phyloP scores from a whole-genome alignment of 768 basidiomycete species.

The Punctularia strigosozonata region DNA sequence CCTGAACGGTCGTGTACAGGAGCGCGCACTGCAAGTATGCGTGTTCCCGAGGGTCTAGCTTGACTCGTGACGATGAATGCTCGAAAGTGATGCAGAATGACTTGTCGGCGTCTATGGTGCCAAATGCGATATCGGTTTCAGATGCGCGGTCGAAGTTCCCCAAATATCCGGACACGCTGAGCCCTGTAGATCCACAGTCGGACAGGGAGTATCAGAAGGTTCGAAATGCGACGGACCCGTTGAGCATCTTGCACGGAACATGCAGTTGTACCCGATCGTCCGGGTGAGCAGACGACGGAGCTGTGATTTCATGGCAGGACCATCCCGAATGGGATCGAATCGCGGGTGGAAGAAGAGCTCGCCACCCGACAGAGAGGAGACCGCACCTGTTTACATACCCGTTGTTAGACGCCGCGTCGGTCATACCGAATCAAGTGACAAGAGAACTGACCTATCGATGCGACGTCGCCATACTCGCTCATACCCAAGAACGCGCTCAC shows the following conservation, averaged over 20 bases:
- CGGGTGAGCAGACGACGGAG: constrained; percentile 55
- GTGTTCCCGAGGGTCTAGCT: constrained; percentile 57
- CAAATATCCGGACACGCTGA: constrained; percentile 13
- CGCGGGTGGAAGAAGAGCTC: constrained; percentile 87
- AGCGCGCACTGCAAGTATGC: constrained; percentile 81
- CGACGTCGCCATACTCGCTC: constrained; percentile 71
- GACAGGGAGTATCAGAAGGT: constrained; percentile 4
- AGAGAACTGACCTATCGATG: constrained; percentile 54
- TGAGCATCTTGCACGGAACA: constrained; percentile 74
- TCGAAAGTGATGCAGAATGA: constrained; percentile 65
- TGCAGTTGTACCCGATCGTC: constrained; percentile 69
- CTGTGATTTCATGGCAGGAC: constrained; percentile 57
- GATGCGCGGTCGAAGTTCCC: constrained; percentile 65
- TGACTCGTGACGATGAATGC: constrained; percentile 56
- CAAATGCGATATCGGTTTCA: constrained; percentile 67
- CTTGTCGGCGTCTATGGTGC: constrained; percentile 72
- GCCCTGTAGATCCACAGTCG: constrained; percentile 2
- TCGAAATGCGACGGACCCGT: constrained; percentile 46
- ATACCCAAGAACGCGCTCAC: constrained; percentile 85
- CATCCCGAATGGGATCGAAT: constrained; percentile 66
- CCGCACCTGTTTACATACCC: constrained; percentile 48
- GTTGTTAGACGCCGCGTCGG: no score
- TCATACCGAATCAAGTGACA: constrained; percentile 2
- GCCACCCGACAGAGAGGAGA: constrained; percentile 74
- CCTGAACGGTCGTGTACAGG: constrained; percentile 69